Base-by-base conservation (phyloP, 176 grass and related monocot species). In the Hordeum marinum region DNA sequence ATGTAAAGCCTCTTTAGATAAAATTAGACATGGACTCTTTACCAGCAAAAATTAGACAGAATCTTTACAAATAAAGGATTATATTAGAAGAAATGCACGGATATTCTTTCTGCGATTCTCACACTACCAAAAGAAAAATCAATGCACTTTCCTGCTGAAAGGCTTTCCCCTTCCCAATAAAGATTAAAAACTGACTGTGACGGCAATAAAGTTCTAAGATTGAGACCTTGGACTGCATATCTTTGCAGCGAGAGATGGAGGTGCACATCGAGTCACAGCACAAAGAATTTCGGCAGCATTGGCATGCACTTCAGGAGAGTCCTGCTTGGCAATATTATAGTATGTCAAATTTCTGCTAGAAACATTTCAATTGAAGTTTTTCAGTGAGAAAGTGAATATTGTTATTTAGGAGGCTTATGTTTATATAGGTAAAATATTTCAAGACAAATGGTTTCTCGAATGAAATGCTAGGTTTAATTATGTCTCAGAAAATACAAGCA, bases 221-320 rank as follows among this genome's bases (percentile, higher is more conserved):
- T 58, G 5, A 65, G 52, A 99, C 93, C 93, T 94, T 94, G 97
- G 94, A 71, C 91, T 99, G 86, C 90, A 96, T 84, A 99, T 92
- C 79, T 99, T 96, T 37, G 91, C 76, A 55, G 93, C 88, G 82
- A 99, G 97, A 73, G 86, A 89, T 52, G 97, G 94, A 80, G 97
- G 97, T 60, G 94, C 97, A 91, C 87, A 99, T 48, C 97, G 87
- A 68, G 91, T 99, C 66, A 99, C 91, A 46, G 97, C 91, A 88
- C 97, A 96, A 68, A 99, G 92, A 81, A 96, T 96, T 85, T 99
- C 93, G 18, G 97, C 86, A 89, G 91, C 88, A 84, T 99, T 99
- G 63, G 94, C 91, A 85, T 99, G 97, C 64, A 99, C 97, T 89
- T 99, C 91, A 89, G 91, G 91, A 89, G 90, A 99, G 76, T 96